Base-by-base conservation (phyloP, 805 yeast species). In the Saturnispora besseyi region DNA sequence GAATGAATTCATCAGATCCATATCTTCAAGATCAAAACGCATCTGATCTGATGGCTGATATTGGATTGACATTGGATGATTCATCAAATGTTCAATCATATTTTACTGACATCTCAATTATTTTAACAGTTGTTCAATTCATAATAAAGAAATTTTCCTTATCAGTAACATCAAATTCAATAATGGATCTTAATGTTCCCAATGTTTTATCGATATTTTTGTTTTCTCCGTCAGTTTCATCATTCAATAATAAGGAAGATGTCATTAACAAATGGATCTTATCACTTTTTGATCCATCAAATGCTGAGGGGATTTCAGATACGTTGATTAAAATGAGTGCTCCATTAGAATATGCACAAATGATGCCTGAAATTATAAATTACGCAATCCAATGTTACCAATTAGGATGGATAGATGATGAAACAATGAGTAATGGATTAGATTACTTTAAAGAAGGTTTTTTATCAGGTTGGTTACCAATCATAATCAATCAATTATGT, bases 361-460 rank as follows among this genome's bases (percentile, higher is more conserved):
- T 90, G 32, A 75, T 89, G 18, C 93, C 96, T 2, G 71, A 77
- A 4, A 78, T 91, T 28, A 79, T 87, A 58, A 81, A 80, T 53
- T 90, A 87, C 60, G 82, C 87, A 0, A 70, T 87, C 11, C 62
- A 73, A 13, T 86, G 95, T 0, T 71, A 78, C 45, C 74, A 75
- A 22, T 64, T 73, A 24, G 78, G 77, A 1, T 65, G 78, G 12
- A 71, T 87, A 3, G 83, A 80, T 55, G 62, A 74, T 9, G 82
- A 81, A 4, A 75, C 79, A 4, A 69, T 88, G 38, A 74, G 73
- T 44, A 86, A 85, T 50, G 97, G 96, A 0, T 70, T 91, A 33
- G 97, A 90, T 59, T 88, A 90, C 59, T 84, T 91, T 56, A 71
- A 85, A 42, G 96, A 90, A 59, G 84, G 87, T 2, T 85, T 87